Evolutionary conservation across 108 stramenopile genomes (phyloP).

Genomic region (Nitzschia sp.): DNA sequence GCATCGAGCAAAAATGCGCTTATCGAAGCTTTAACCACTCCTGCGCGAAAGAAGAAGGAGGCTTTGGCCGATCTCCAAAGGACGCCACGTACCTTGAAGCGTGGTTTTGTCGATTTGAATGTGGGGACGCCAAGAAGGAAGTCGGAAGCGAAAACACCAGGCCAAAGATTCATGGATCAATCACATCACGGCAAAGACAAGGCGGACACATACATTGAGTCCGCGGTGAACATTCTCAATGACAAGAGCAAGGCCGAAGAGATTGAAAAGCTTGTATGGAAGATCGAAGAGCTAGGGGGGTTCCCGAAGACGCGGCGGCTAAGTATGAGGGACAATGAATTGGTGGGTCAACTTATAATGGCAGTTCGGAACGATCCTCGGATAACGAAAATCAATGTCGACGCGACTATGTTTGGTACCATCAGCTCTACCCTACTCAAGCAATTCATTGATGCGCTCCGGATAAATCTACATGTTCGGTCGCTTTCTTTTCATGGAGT

Average conservation of each 20-base stretch:
- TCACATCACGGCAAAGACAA: conserved; percentile 17
- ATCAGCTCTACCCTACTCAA: conserved; percentile 26
- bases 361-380: conserved; percentile 37
- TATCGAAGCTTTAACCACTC: conserved; percentile 7
- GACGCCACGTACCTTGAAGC: conserved; percentile 27
- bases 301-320: conserved; percentile 37
- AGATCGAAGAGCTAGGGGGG: conserved; percentile 25
- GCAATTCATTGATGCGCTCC: conserved; percentile 30
- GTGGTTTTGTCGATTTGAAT: conserved; percentile 28
- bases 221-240: conserved; percentile 17
- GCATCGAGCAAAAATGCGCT: conserved; percentile 16
- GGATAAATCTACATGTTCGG: conserved; percentile 39
- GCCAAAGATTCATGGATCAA: conserved; percentile 20
- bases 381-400: conserved; percentile 24
- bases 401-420: conserved; percentile 17
- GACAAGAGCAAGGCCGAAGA: conserved; percentile 17
- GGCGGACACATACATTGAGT: conserved; percentile 19
- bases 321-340: conserved; percentile 35
- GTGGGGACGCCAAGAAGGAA: not conserved
- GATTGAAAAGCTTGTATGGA: conserved; percentile 9
- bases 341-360: conserved; percentile 26
- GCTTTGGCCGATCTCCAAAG: not conserved
- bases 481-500: conserved; percentile 30
- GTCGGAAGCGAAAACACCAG: conserved; percentile 8
- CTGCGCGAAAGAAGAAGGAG: conserved; percentile 12